Evolutionary conservation across 352 stramenopile genomes (phyloP).

Genomic region (Pythium pyrilobum): DNA sequence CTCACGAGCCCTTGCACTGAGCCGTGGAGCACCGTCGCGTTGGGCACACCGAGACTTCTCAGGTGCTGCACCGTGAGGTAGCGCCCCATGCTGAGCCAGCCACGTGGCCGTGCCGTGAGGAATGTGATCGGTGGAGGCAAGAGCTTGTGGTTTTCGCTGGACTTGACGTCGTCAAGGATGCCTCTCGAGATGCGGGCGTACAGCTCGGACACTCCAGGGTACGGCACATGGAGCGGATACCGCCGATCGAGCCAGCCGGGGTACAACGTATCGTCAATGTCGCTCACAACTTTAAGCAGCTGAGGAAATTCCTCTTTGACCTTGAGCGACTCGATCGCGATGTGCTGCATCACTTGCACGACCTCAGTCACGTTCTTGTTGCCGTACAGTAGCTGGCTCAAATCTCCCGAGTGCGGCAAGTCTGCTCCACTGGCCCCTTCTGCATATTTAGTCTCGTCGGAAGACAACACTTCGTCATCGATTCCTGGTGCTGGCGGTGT

Average conservation of each 20-base stretch:
- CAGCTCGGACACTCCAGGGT: conserved; percentile 72
- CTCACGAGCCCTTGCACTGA: conserved; percentile 75
- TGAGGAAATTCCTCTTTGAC: conserved; percentile 48
- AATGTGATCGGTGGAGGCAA: conserved; percentile 66
- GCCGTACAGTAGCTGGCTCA: conserved; percentile 69
- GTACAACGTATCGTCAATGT: conserved; percentile 84
- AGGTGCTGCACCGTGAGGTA: conserved; percentile 80
- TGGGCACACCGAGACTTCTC: conserved; percentile 64
- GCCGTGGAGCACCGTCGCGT: conserved; percentile 76
- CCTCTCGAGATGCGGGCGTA: conserved; percentile 60
- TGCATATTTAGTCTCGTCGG: too few relatives aligned
- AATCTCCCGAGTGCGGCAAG: conserved; percentile 59
- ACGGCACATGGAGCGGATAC: conserved; percentile 72
- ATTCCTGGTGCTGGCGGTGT: not conserved
- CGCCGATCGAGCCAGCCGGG: conserved; percentile 69
- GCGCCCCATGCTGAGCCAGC: conserved; percentile 70
- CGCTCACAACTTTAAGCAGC: conserved; percentile 83
- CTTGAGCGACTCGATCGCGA: conserved; percentile 69
- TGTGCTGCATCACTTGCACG: conserved; percentile 80
- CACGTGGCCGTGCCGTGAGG: conserved; percentile 69
- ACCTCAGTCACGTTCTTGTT: conserved; percentile 81
- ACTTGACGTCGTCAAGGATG: conserved; percentile 23
- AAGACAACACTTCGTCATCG: too few relatives aligned
- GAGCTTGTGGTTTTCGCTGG: not conserved
- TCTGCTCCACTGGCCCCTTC: conserved; percentile 28